Base-by-base conservation (phyloP, 495 filamentous ascomycete species). In the Neurospora terricola region DNA sequence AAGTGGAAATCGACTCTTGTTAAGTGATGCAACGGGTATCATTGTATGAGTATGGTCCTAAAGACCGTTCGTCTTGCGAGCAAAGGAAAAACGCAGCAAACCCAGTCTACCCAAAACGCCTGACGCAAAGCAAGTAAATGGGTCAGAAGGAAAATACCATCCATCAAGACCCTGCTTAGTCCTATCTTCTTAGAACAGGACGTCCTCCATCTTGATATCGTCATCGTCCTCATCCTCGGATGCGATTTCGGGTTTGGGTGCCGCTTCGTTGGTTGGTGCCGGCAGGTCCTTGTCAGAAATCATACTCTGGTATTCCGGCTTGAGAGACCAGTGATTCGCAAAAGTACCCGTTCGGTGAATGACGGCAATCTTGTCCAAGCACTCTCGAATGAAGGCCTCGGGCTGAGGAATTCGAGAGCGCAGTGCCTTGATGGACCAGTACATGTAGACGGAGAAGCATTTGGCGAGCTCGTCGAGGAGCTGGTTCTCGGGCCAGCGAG, bases 341-440 rank as follows among this genome's bases (percentile, higher is more conserved):
- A 94, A 97, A 12, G 88, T 84, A 34, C 96, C 96, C 21, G 88
- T 87, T 79, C 93, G 91, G 75, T 94, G 90, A 68, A 97, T 82
- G 16, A 90, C 87, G 1, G 94, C 96, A 72, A 98, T 87, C 80
- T 93, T 88, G 72, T 94, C 91, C 73, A 99, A 80, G 2, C 89
- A 91, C 80, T 96, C 88, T 73, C 94, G 94, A 69, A 99, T 89
- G 80, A 94, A 99, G 5, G 91, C 90, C 79, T 99, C 96, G 0
- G 96, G 96, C 83, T 99, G 96, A 70, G 88, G 84, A 39, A 94
- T 86, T 74, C 84, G 81, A 27, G 86, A 83, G 73, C 92, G 91
- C 75, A 99, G 87, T 0, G 88, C 87, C 77, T 92, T 94, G 84
- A 98, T 91, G 21, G 91, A 87, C 95, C 95, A 98, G 82, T 94